Evolutionary conservation across 805 yeast genomes (phyloP), one percentile per base, ranked within the genome.

Genomic region (Barnettozyma botsteinii): DNA sequence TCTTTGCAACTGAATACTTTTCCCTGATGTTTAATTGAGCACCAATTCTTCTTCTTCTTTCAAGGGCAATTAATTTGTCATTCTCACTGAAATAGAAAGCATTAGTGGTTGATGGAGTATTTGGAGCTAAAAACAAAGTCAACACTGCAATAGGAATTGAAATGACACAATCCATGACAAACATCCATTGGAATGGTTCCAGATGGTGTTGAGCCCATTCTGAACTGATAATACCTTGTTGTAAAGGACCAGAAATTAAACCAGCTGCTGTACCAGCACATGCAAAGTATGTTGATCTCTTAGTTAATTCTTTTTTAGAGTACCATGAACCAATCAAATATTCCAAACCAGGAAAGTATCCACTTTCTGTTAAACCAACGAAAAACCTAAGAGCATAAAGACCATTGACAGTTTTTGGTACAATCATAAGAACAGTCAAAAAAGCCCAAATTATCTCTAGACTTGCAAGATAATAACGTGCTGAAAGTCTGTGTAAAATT

Each of bases 341-440:
- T 41, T 67, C 70, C 42, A 70, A 53, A 18, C 73, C 72, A 2
- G 75, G 75, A 49, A 70, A 70, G 42, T 63, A 69, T 0, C 73
- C 75, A 12, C 67, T 53, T 41, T 71, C 75, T 5, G 59, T 43
- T 13, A 72, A 50, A 0, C 75, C 77, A 21, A 68, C 47, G 7
- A 66, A 43, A 37, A 69, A 69, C 24, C 61, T 46, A 11, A 62
- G 29, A 3, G 53, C 59, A 35, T 63, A 63, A 3, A 64, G 28
- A 2, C 55, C 53, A 7, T 43, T 35, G 31, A 56, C 48, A 22
- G 48, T 38, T 11, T 47, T 46, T 38, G 59, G 51, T 5, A 57
- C 43, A 12, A 45, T 52, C 56, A 66, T 61, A 15, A 59, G 47
- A 2, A 69, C 35, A 0, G 72, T 67, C 22, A 66, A 48, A 12